Conservation (phyloP, 305 asterid species). For the Nicotiana rustica region DNA sequence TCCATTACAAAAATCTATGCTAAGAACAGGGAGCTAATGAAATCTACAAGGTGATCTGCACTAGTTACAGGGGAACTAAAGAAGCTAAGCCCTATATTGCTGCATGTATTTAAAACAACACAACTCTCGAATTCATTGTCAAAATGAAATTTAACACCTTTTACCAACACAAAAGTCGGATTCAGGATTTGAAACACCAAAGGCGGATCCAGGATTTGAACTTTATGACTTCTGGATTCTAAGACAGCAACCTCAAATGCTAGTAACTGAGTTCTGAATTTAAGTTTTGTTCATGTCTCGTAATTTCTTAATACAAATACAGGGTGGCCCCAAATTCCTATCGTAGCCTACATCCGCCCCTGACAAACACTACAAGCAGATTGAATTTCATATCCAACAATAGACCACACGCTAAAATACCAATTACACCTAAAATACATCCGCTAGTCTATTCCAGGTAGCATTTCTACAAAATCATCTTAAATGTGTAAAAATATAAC, state of each 20-base stretch:
- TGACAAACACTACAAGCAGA: too few relatives aligned
- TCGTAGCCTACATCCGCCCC: too few relatives aligned
- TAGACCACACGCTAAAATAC: background rate
- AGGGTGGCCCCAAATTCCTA: too few relatives aligned
- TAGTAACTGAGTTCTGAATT: too few relatives aligned
- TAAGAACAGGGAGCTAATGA: background rate
- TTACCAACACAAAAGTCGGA: background rate
- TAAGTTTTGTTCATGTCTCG: too few relatives aligned
- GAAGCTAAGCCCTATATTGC: background rate
- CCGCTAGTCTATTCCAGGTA: slow-evolving; percentile 6
- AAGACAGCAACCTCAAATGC: too few relatives aligned
- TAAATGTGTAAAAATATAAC: background rate
- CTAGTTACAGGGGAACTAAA: background rate
- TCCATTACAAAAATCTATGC: background rate
- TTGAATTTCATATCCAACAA: background rate
- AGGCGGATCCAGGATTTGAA: too few relatives aligned
- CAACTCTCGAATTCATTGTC: background rate
- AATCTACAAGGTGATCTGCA: background rate
- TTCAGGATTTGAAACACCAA: too few relatives aligned
- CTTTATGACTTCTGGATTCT: too few relatives aligned
- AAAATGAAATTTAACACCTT: slow-evolving; percentile 12
- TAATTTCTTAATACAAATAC: too few relatives aligned
- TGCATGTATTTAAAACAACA: background rate
- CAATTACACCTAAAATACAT: background rate
- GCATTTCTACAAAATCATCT: slow-evolving; percentile 19